A percentile compares a stretch with the other conserved stretches of the same genome.
phyloP scores from a whole-genome alignment of 768 basidiomycete genomes.

The Podaxis sp. region DNA sequence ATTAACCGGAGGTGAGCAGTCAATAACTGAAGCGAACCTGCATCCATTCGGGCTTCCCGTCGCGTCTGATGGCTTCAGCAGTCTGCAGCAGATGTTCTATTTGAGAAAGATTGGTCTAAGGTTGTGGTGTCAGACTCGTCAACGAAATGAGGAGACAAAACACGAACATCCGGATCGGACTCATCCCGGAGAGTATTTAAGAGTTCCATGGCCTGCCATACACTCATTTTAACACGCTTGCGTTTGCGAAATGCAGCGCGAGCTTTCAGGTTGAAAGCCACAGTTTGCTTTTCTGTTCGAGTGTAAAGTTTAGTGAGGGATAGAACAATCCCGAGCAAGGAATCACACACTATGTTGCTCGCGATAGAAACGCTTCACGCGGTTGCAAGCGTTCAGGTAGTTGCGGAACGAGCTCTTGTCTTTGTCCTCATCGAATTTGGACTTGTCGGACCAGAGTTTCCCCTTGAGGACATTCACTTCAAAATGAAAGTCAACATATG shows the following conservation, averaged over 20 bases:
- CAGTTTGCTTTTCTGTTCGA: slow-evolving; percentile 74
- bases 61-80: slow-evolving; percentile 82
- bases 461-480: slow-evolving; percentile 70
- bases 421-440: slow-evolving; percentile 55
- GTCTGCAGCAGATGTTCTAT: slow-evolving; percentile 91
- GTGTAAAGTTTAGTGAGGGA: not conserved
- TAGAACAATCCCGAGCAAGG: not conserved
- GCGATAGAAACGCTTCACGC: slow-evolving; percentile 73
- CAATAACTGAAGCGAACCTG: slow-evolving; percentile 37
- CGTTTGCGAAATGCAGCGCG: slow-evolving; percentile 70
- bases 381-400: slow-evolving; percentile 72
- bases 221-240: slow-evolving; percentile 69
- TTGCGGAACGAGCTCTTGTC: slow-evolving; percentile 69
- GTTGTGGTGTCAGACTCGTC: slow-evolving; percentile 20
- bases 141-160: not conserved
- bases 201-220: slow-evolving; percentile 86
- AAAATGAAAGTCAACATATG: not conserved
- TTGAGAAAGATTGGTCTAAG: slow-evolving; percentile 71
- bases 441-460: slow-evolving; percentile 50
- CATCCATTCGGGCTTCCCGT: slow-evolving; percentile 92
- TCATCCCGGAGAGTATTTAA: slow-evolving; percentile 87
- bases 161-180: slow-evolving; percentile 79
- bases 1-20: not conserved
- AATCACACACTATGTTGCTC: slow-evolving; percentile 62
- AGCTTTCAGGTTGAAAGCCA: slow-evolving; percentile 77